Base-by-base conservation (phyloP, 1,139 yeast species). In the Meyerozyma sp. region DNA sequence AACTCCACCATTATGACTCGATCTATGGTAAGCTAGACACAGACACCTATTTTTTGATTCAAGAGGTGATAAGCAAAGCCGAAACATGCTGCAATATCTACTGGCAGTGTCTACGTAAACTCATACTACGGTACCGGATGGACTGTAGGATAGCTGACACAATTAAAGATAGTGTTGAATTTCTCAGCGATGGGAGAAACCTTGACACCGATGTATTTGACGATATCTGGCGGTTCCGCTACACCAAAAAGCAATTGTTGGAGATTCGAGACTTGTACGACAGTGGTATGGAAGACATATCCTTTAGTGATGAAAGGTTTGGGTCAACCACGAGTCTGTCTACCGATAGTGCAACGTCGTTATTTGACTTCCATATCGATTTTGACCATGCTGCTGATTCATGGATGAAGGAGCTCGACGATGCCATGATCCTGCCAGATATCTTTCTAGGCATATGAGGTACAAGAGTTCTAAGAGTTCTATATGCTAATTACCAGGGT, bases 401-500 rank as follows among this genome's bases (percentile, higher is more conserved):
- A 27, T 27, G 29, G 29, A 27, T 27, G 29, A 27, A 27, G 13
- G 29, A 27, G 5, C 13, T 27, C 5, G 29, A 27, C 7, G 29
- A 27, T 11, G 4, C 29, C 11, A n/a, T 27, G 29, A 27, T 27
- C 11, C 29, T 27, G 29, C 11, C 11, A 11, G 13, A 27, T 27
- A n/a, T 27, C 2, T 27, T 27, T 4, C 13, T 27, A 3, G 29
- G 29, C 3, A 4, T 27, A n/a, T 27, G 13, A 27, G n/a, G n/a
- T 7, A 5, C 4, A 11, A 10, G 11, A 21, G 3, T 3, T 29
- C 32, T 5, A 11, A 10, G 11, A 21, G 3, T 3, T 29, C 32
- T 29, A 29, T 6, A 3, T n/a, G 2, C 2, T 13, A 29, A 32
- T 42, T 32, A 47, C 45, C 40, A 47, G 4, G 46, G 43, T 4